These are phyloP conservation scores for Syzygium syzygioides DNA, from an alignment of 441 rosid genomes.

Conservation along the genomic window DNA sequence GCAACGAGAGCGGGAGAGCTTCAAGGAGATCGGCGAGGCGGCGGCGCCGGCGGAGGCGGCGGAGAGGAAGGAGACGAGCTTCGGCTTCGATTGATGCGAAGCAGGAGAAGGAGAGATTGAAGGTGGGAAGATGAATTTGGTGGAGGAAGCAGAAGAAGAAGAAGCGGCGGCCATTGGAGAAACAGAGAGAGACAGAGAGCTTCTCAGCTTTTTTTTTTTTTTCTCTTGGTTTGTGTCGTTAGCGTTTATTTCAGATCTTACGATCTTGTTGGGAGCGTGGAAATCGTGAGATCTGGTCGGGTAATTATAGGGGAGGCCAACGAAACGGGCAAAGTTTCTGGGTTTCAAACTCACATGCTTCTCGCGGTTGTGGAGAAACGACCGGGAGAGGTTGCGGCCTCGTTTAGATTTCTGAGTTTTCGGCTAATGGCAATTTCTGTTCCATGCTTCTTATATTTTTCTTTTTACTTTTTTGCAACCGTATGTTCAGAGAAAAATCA, in stretches of 20 bases:
- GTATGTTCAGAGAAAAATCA: too few relatives aligned
- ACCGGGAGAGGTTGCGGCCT: background rate
- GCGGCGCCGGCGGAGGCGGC: background rate
- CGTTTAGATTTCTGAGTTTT: background rate
- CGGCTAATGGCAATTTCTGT: background rate
- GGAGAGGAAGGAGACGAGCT: constrained; percentile 16
- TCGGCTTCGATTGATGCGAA: background rate
- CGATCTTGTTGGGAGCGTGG: background rate
- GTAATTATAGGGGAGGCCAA: background rate
- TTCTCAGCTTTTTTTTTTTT: background rate
- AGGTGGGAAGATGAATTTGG: constrained; percentile 8
- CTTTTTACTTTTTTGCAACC: too few relatives aligned
- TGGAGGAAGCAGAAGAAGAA: background rate
- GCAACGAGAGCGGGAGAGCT: background rate
- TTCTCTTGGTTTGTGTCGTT: background rate
- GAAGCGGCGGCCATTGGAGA: constrained; percentile 10
- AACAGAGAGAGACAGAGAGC: background rate
- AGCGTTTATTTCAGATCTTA: background rate
- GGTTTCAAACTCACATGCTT: too few relatives aligned
- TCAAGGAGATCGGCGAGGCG: constrained; percentile 10
- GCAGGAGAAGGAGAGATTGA: background rate
- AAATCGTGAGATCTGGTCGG: background rate
- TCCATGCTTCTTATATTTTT: background rate
- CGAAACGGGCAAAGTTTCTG: background rate
- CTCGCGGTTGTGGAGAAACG: background rate